Conservation (phyloP, 2,329 filamentous ascomycete species). For the Cladosporium cucumerinum region DNA sequence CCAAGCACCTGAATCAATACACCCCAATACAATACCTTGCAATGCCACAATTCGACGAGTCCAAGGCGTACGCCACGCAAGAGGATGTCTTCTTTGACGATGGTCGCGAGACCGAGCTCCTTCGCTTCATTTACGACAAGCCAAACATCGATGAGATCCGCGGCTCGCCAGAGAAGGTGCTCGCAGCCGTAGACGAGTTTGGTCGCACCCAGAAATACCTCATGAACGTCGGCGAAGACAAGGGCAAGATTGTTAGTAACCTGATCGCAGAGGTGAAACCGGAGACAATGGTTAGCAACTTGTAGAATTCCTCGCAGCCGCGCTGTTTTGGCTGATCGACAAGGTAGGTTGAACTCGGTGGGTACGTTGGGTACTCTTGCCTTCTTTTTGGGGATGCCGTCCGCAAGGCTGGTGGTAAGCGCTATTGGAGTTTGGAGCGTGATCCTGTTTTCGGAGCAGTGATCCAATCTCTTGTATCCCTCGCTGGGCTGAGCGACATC, state of each 20-base stretch:
- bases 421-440: constrained; percentile 69
- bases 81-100: constrained; percentile 57
- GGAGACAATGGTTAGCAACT: constrained; percentile 54
- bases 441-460: constrained; percentile 72
- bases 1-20: not conserved
- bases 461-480: constrained; percentile 64
- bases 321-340: constrained; percentile 21
- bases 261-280: constrained; percentile 67
- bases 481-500: constrained; percentile 68
- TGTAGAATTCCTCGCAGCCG: constrained; percentile 11
- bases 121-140: constrained; percentile 65
- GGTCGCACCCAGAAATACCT: constrained; percentile 64
- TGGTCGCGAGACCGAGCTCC: constrained; percentile 69
- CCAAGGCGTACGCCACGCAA: constrained; percentile 48
- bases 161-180: constrained; percentile 60
- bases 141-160: constrained; percentile 61
- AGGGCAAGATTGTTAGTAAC: constrained; percentile 67
- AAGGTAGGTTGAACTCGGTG: constrained; percentile 66
- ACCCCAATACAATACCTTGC: not conserved
- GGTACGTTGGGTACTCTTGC: constrained; percentile 78
- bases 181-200: constrained; percentile 69
- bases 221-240: constrained; percentile 76
- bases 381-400: constrained; percentile 70
- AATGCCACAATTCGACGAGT: constrained; percentile 37
- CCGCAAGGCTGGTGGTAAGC: constrained; percentile 59